Base-by-base conservation (phyloP, 768 basidiomycete genomes). In the Pisolithus orientalis region DNA sequence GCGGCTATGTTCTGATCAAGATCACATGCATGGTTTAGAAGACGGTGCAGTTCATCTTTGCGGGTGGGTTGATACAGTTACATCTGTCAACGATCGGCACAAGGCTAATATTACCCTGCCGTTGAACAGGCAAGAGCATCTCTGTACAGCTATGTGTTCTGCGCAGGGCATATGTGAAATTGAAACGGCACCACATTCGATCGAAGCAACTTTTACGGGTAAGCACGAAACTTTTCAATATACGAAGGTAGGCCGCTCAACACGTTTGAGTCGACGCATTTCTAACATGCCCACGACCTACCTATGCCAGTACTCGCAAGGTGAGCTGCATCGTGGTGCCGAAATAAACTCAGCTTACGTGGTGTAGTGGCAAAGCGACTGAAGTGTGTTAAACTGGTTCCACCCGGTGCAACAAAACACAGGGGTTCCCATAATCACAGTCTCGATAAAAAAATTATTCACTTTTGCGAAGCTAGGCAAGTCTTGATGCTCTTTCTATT, bases 131-230 rank as follows among this genome's bases (percentile, higher is more conserved):
- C 73, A 82, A 65, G 61, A 66, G 11, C 80, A 82, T 58, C 50
- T 66, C 25, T 81, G 80, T 53, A 39, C 56, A 2, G 59, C 65
- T 0, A 50, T 69, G 4, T 83, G 80, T 54, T 53, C 64, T 16
- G 67, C 70, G 0, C 49, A 56, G 6, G 80, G 80, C 0, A 75
- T 74, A 7, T 82, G 80, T 53, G 71, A 80, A 49, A 80, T 82
- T 25, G 73, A 80, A 37, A 78, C 75, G 0, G 65, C 72, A 1
- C 80, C 80, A 1, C 74, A 76, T 49, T 75, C 79, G 0, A 73
- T 82, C 39, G 76, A 80, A 56, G 77, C 79, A 3, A 79, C 78
- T 0, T 82, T 81, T 56, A 75, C 72, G 0, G 80, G 80, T 1
- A 67, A 64, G 46, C 76, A 80, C 48, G 76, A 80, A 53, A 79